Conservation (phyloP, 768 basidiomycete species). For the Suillus plorans region DNA sequence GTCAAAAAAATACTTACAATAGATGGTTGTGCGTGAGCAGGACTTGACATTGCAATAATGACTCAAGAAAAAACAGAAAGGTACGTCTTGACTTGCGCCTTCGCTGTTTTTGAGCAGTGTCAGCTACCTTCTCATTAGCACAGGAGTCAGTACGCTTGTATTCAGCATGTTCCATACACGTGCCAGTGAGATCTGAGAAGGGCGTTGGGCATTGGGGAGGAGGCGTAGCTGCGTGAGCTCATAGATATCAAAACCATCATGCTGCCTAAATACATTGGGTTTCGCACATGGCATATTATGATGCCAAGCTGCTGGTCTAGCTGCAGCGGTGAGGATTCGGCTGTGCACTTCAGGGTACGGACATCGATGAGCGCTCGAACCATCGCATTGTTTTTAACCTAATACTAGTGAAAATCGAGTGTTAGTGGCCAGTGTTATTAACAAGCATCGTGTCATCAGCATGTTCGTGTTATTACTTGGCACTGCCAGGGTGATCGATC, state of each 20-base stretch:
- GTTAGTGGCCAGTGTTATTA: too few relatives aligned
- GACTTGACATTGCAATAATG: not conserved
- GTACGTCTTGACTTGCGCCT: not conserved
- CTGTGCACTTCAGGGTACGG: not conserved
- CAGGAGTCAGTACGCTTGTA: not conserved
- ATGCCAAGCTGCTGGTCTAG: not conserved
- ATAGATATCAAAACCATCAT: not conserved
- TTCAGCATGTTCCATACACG: not conserved
- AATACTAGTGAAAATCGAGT: too few relatives aligned
- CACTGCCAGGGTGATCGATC: too few relatives aligned
- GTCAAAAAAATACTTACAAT: not conserved
- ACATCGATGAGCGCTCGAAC: not conserved
- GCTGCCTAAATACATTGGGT: not conserved
- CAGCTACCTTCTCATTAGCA: not conserved
- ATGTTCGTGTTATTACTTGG: too few relatives aligned
- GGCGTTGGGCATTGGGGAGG: not conserved
- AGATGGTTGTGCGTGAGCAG: not conserved
- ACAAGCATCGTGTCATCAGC: too few relatives aligned
- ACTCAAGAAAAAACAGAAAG: not conserved
- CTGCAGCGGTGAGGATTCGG: not conserved
- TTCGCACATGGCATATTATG: too few relatives aligned
- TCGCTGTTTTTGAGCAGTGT: not conserved
- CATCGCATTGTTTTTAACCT: too few relatives aligned
- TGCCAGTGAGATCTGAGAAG: not conserved
- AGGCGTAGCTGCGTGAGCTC: not conserved